These are phyloP conservation scores for Colletotrichum incanum DNA, from an alignment of 2,329 filamentous ascomycete genomes.

Conservation along the genomic window DNA sequence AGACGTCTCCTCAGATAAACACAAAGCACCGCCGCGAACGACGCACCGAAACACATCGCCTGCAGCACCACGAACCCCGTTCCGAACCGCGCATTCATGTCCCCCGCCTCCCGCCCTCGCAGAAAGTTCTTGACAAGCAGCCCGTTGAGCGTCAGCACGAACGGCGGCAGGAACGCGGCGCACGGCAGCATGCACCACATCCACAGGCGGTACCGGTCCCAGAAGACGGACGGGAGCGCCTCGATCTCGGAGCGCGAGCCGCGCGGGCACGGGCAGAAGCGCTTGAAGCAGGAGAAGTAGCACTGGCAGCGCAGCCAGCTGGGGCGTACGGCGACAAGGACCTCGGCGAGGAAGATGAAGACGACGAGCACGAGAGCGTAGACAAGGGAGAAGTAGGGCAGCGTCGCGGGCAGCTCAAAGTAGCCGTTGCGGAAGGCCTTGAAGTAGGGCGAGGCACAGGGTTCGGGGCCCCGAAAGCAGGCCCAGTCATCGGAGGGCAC, in stretches of 20 bases:
- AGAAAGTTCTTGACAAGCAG: slow-evolving; percentile 27
- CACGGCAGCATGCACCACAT: slow-evolving; percentile 19
- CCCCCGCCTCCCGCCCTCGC: not conserved
- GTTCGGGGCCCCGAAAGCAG: slow-evolving; percentile 21
- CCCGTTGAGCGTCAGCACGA: slow-evolving; percentile 2
- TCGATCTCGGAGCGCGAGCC: slow-evolving; percentile 42
- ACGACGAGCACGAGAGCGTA: slow-evolving; percentile 5
- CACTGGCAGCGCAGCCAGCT: slow-evolving; percentile 38
- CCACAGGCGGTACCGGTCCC: slow-evolving; percentile 42
- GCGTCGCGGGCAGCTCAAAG: not conserved
- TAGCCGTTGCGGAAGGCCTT: slow-evolving; percentile 16
- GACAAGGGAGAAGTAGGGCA: not conserved
- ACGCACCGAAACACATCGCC: not conserved
- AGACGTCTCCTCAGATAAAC: slow-evolving; percentile 16
- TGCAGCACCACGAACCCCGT: slow-evolving; percentile 17
- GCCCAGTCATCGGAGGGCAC: slow-evolving; percentile 34
- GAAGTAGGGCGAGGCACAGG: slow-evolving; percentile 40
- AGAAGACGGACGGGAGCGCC: slow-evolving; percentile 30
- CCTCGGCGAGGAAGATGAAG: slow-evolving; percentile 6
- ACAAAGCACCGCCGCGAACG: slow-evolving; percentile 16
- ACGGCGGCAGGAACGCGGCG: not conserved
- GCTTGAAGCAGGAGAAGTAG: slow-evolving; percentile 37
- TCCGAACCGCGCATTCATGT: slow-evolving; percentile 23
- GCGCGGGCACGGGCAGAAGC: slow-evolving; percentile 40
- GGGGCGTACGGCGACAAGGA: slow-evolving; percentile 28